Evolutionary conservation across 169 alveolate species (phyloP), one percentile per base, ranked within the genome.

Genomic region (Plasmodium billcollinsi): DNA sequence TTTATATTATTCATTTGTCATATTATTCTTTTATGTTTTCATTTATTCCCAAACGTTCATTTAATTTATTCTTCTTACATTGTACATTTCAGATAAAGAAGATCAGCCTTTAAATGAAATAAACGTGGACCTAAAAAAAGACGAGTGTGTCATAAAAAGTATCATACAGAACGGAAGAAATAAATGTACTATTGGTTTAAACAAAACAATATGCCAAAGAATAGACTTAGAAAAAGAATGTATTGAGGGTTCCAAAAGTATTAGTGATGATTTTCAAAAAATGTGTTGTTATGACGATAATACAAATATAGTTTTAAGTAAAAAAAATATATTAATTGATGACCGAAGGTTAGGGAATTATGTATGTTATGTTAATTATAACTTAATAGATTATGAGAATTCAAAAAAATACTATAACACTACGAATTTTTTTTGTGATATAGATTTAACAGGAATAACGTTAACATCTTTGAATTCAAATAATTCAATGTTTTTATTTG

Each of bases 351-450:
- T 83, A 47, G 12, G 73, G 9, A 69, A 54, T 72, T 83, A 83
- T 61, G 83, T 83, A 8, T 70, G 72, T 4, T 83, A 83, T 54
- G 85, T 83, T 49, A 83, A 69, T 83, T 83, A 83, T 12, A 52
- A 83, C 5, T 61, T 83, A 39, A 83, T 83, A 21, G 91, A 83
- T 58, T 83, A 83, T 58, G 83, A 83, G 26, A 83, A 83, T 67
- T 73, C 43, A 14, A 83, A 83, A 39, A 83, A 83, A 83, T 83
- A 83, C 56, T 69, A 56, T 58, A 83, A 83, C 14, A 83, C 74
- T 56, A 66, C 56, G 14, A 83, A 83, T 69, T 67, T 24, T 83
- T 83, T 83, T 61, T 24, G 20, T 4, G 91, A 83, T 69, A 29
- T 67, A 2, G 59, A 54, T 56, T 72, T 83, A 83, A 83, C 91